Percentiles rank a stretch among this genome's conserved stretches.
Conservation (phyloP, 108 stramenopile species). For the Aureococcus anophagefferens region DNA sequence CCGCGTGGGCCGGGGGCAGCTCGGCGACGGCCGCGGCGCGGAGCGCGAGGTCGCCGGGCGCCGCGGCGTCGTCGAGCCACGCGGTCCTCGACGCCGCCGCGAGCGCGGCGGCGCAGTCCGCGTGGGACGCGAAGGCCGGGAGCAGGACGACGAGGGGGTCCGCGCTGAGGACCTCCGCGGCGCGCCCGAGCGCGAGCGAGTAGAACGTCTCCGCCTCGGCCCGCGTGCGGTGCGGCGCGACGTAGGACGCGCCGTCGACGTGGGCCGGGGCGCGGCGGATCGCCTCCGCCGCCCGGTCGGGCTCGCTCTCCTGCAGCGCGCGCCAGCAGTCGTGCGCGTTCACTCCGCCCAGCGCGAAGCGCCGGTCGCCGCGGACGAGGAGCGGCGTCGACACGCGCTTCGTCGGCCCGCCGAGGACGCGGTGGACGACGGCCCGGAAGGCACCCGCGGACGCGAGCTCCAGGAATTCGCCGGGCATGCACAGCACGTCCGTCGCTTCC, state of each 20-base stretch:
- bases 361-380: constrained; percentile 7
- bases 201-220: neutral
- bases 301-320: too few relatives aligned
- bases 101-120: constrained; percentile 2
- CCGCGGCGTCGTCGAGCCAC: constrained; percentile 10
- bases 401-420: constrained; percentile 9
- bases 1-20: constrained; percentile 14
- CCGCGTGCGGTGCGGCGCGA: neutral
- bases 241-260: neutral
- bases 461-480: constrained; percentile 20
- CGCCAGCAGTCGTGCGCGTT: too few relatives aligned
- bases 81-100: constrained; percentile 1
- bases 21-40: constrained; percentile 13
- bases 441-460: constrained; percentile 7
- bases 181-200: neutral
- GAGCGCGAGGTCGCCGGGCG: constrained; percentile 5
- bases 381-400: constrained; percentile 15
- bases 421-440: constrained; percentile 20
- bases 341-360: neutral
- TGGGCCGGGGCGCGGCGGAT: neutral
- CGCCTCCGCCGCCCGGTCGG: too few relatives aligned
- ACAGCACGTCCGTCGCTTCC: constrained; percentile 7
- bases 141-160: constrained; percentile 12
- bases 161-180: constrained; percentile 7
- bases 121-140: constrained; percentile 12